Percentiles rank a stretch among this genome's conserved stretches.
phyloP scores from a whole-genome alignment of 2,329 filamentous ascomycete species.

The Pleoardoris graminearum region DNA sequence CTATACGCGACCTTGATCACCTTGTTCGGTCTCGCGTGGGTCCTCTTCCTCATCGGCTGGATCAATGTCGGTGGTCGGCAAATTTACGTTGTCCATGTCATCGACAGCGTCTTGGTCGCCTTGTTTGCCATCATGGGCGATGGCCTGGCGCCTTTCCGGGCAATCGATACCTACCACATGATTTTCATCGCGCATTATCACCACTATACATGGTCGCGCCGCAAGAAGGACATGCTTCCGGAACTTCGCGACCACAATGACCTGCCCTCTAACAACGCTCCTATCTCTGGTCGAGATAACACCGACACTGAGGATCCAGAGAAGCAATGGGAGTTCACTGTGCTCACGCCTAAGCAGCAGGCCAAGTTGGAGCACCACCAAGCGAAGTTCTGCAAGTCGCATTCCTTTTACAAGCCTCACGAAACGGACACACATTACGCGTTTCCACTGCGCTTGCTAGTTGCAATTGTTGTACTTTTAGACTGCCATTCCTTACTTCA shows the following conservation, averaged over 20 bases:
- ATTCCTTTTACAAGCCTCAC: slow-evolving; percentile 88
- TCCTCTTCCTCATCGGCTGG: slow-evolving; percentile 89
- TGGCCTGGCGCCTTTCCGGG: slow-evolving; percentile 69
- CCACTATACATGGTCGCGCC: slow-evolving; percentile 65
- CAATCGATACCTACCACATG: slow-evolving; percentile 87
- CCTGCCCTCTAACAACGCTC: slow-evolving; percentile 56
- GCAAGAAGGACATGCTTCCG: slow-evolving; percentile 64
- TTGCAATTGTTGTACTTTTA: slow-evolving; percentile 76
- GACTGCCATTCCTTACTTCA: slow-evolving; percentile 81
- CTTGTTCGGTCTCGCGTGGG: slow-evolving; percentile 83
- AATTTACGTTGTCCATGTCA: slow-evolving; percentile 59
- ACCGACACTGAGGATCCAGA: slow-evolving; percentile 42
- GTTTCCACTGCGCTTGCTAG: slow-evolving; percentile 73
- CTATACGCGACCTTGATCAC: slow-evolving; percentile 83
- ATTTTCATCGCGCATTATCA: slow-evolving; percentile 77
- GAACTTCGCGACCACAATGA: slow-evolving; percentile 70
- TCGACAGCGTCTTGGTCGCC: slow-evolving; percentile 63
- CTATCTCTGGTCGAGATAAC: slow-evolving; percentile 47
- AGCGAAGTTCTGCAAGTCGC: slow-evolving; percentile 76
- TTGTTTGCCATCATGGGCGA: slow-evolving; percentile 67
- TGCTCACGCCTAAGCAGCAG: slow-evolving; percentile 68
- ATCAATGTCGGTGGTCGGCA: slow-evolving; percentile 78
- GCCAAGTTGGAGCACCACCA: slow-evolving; percentile 74
- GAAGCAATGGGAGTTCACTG: slow-evolving; percentile 57
- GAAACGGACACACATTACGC: slow-evolving; percentile 81